Evolutionary conservation across 306 rosid species (phyloP).

Genomic region (Abrus pulchellus): DNA sequence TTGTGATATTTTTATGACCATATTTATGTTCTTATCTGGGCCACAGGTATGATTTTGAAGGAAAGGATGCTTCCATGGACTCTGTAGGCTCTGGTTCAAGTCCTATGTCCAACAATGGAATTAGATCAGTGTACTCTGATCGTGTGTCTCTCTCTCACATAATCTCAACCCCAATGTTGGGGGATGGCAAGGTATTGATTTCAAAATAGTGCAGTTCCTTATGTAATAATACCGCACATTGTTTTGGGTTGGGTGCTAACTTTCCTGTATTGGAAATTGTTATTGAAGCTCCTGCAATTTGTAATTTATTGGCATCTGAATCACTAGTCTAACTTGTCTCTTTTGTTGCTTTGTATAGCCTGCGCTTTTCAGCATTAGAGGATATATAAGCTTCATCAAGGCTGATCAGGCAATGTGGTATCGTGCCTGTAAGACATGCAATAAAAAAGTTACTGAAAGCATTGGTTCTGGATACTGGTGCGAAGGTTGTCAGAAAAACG

Average conservation of each 20-base stretch:
- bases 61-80: conserved; percentile 76
- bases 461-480: conserved; percentile 87
- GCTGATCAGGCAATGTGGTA: conserved; percentile 97
- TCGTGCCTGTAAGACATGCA: conserved; percentile 89
- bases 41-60: conserved; percentile 90
- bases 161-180: conserved; percentile 67
- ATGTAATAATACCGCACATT: neutral
- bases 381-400: conserved; percentile 67
- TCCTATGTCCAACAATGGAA: conserved; percentile 61
- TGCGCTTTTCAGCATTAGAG: conserved; percentile 73
- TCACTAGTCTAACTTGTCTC: conserved; percentile 8
- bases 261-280: neutral
- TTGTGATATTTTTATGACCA: neutral
- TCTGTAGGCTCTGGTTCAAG: conserved; percentile 67
- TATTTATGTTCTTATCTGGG: neutral
- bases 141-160: conserved; percentile 68
- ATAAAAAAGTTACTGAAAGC: conserved; percentile 85
- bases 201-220: neutral
- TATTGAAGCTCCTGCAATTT: neutral
- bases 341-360: conserved; percentile 63
- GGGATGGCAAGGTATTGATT: conserved; percentile 77
- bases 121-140: conserved; percentile 78
- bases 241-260: too few relatives aligned
- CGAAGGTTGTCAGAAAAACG: conserved; percentile 87
- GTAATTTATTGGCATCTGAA: neutral